Evolutionary conservation across 257 asterid genomes (phyloP), one percentile per base, ranked within the genome.

Genomic region (Solanum neorickii): DNA sequence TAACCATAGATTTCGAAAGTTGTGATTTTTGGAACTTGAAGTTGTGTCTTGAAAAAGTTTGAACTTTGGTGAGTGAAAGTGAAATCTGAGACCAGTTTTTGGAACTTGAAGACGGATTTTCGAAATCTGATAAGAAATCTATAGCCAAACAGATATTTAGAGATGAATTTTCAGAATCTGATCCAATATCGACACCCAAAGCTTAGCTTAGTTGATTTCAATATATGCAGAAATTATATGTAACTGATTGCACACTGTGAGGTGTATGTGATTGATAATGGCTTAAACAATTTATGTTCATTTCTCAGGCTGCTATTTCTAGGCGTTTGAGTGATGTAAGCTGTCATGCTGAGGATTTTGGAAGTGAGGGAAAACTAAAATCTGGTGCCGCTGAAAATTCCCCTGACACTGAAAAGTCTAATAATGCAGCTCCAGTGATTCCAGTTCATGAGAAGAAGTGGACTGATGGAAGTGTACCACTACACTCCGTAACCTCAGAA

Each of bases 361-460:
- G 89, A 23, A 87, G 76, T 56, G 92, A 92, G 47, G 94, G 89
- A 13, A 92, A 89, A 74, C 10, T 31, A 62, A 92, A 91, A 84
- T 85, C 91, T 6, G 29, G 86, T 21, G 87, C 62, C 10, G 39
- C 86, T 37, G 96, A 89, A 68, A 87, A 88, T 85, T 86, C 84
- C 3, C 60, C 47, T 5, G 91, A 56, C 16, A 11, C 86, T 9
- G 95, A 91, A 88, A 94, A 93, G 87, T 83, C 89, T 27, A 90
- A 65, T 33, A 91, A 85, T 52, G 89, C 69, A 68, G 94, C 96
- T 80, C 97, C 98, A 5, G 98, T 95, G 44, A 96, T 97, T 86
- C 93, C 98, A 25, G 93, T 97, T 82, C 98, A 97, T 87, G 99
- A 96, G 87, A 97, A 94, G 97, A 97, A 95, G 89, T 97, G 99